Evolutionary conservation across 2,329 filamentous ascomycete genomes (phyloP).

Genomic region (Fusarium coffeatum): DNA sequence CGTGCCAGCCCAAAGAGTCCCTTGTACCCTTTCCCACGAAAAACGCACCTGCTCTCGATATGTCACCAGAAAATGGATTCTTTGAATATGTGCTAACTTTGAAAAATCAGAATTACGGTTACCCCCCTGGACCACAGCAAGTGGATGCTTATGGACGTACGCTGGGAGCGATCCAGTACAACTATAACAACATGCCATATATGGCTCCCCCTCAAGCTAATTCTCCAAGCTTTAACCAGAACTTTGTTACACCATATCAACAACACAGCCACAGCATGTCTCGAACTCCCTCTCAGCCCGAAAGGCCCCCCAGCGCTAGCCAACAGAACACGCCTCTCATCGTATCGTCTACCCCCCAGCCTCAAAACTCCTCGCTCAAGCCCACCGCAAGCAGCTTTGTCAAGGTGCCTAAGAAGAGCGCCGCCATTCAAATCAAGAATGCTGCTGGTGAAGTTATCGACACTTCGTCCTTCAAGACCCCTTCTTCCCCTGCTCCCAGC

Average conservation of each 20-base stretch:
- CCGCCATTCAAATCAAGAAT: slow-evolving; percentile 86
- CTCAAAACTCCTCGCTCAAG: slow-evolving; percentile 70
- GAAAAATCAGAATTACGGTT: slow-evolving; percentile 74
- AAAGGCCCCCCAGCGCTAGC: slow-evolving; percentile 73
- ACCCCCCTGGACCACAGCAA: slow-evolving; percentile 55
- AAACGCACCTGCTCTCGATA: slow-evolving; percentile 59
- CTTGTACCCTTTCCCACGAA: slow-evolving; percentile 19
- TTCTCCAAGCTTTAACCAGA: slow-evolving; percentile 63
- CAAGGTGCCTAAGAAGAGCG: slow-evolving; percentile 71
- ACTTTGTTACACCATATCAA: slow-evolving; percentile 56
- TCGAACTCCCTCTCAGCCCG: slow-evolving; percentile 83
- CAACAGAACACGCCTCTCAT: slow-evolving; percentile 68
- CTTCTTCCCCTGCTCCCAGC: slow-evolving; percentile 67
- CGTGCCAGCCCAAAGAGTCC: slow-evolving; percentile 27
- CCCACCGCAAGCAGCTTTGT: slow-evolving; percentile 58
- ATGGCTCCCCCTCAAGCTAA: slow-evolving; percentile 60
- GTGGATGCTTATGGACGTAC: slow-evolving; percentile 55
- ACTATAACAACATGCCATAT: slow-evolving; percentile 61
- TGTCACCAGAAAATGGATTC: slow-evolving; percentile 75
- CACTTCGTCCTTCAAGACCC: slow-evolving; percentile 69
- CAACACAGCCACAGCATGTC: slow-evolving; percentile 79
- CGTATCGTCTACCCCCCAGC: slow-evolving; percentile 71
- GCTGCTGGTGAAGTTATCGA: slow-evolving; percentile 82
- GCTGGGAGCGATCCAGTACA: slow-evolving; percentile 54
- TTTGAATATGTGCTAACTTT: slow-evolving; percentile 80